Conservation (phyloP, 2,329 filamentous ascomycete genomes). For the Alternaria gansuensis region DNA sequence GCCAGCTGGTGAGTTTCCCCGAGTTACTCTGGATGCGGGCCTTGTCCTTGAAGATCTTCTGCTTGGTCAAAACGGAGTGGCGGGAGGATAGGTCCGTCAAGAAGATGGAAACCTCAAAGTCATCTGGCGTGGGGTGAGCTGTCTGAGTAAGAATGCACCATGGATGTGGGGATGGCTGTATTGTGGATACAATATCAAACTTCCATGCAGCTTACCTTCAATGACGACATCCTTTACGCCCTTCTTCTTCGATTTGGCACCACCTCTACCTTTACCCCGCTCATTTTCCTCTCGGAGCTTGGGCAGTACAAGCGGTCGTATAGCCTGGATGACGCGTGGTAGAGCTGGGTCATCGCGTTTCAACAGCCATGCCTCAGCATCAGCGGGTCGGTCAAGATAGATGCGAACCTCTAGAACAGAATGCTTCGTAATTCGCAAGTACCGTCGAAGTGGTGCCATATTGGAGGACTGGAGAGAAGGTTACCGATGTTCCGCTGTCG, state of each 20-base stretch:
- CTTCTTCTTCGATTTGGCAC: conserved; percentile 70
- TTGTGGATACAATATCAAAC: neutral
- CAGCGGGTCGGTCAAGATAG: conserved; percentile 89
- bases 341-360: conserved; percentile 79
- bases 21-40: conserved; percentile 58
- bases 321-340: conserved; percentile 81
- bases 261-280: conserved; percentile 68
- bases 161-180: conserved; percentile 8
- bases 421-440: conserved; percentile 89
- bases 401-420: conserved; percentile 97
- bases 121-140: conserved; percentile 67
- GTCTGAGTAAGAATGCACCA: conserved; percentile 24
- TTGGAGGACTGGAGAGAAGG: neutral
- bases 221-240: conserved; percentile 89
- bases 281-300: conserved; percentile 88
- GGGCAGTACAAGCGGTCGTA: conserved; percentile 85
- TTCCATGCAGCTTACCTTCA: conserved; percentile 67
- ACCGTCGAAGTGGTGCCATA: conserved; percentile 90
- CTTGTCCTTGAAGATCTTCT: conserved; percentile 71
- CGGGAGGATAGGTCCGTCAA: conserved; percentile 84
- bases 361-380: conserved; percentile 84
- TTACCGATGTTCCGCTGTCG: neutral
- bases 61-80: conserved; percentile 85
- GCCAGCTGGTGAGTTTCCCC: conserved; percentile 59
- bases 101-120: conserved; percentile 95